These are phyloP conservation scores for Yarrowia porcina DNA, from an alignment of 805 yeast species.

Conservation along the genomic window DNA sequence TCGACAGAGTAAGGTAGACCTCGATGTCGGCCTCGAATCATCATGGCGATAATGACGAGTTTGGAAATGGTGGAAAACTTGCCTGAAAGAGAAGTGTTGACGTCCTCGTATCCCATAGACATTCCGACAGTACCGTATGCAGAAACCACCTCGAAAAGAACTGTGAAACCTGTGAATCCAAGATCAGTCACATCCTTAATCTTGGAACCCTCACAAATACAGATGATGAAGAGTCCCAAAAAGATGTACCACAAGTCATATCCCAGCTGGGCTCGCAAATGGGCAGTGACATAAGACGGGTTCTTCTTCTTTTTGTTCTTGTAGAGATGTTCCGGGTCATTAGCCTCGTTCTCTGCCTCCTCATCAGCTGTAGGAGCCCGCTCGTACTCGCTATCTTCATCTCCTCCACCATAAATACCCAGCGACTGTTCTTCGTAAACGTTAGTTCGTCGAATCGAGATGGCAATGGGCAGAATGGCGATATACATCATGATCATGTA, in stretches of 20 bases:
- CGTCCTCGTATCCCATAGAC: slow-evolving; percentile 74
- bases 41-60: slow-evolving; percentile 78
- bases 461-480: slow-evolving; percentile 93
- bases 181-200: slow-evolving; percentile 46
- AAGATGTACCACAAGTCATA: slow-evolving; percentile 94
- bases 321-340: slow-evolving; percentile 15
- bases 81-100: slow-evolving; percentile 66
- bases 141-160: slow-evolving; percentile 83
- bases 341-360: slow-evolving; percentile 27
- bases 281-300: slow-evolving; percentile 72
- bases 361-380: slow-evolving; percentile 10
- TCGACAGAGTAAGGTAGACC: slow-evolving; percentile 92
- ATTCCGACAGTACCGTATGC: slow-evolving; percentile 97
- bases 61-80: slow-evolving; percentile 73
- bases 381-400: slow-evolving; percentile 31
- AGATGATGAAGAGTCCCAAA: slow-evolving; percentile 77
- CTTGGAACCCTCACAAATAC: slow-evolving; percentile 76
- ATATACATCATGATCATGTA: slow-evolving; percentile 98
- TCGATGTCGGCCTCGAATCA: slow-evolving; percentile 94
- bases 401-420: slow-evolving; percentile 58
- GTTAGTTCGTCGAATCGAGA: slow-evolving; percentile 92
- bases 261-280: slow-evolving; percentile 85
- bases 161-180: slow-evolving; percentile 62
- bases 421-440: slow-evolving; percentile 96
- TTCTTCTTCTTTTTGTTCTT: slow-evolving; percentile 44